Base-by-base conservation (phyloP, 225 moss, liverwort and hornwort species). In the Bryoerythrophyllum caledonicum region DNA sequence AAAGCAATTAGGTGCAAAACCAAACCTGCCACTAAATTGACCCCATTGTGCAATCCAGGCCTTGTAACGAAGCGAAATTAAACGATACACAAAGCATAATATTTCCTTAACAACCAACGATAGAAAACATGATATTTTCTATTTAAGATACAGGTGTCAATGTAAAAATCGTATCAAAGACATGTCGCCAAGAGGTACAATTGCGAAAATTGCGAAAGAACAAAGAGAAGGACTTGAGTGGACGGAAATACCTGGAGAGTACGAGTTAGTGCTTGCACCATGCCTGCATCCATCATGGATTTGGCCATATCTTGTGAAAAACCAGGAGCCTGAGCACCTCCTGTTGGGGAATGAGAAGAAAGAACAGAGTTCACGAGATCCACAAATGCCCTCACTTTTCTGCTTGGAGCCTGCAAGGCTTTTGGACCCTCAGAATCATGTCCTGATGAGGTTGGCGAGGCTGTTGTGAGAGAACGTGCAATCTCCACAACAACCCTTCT, bases 321-420 rank as follows among this genome's bases (percentile, higher is more conserved):
- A 65, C 94, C 96, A 74, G 92, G 91, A 79, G 91, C 78, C 84
- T 96, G 96, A n/a, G 91, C 77, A 75, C 65, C 88, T 48, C 87
- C 88, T 30, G 92, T 69, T 55, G 96, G 87, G n/a, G 96, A 91
- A 67, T 92, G 89, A 82, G 94, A 94, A 24, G 84, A 92, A 60
- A 96, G 92, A 37, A 96, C 91, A 71, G 91, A 94, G 32, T 92
- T 96, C 32, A 90, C 92, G 80, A 96, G 94, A 83, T 96, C 96
- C 40, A 96, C 94, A 65, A 96, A 90, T 11, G 90, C 94, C 61
- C 83, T 79, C 25, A 94, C 88, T 85, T 92, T 96, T 73, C 87
- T 92, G 53, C 88, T 92, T 7, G 94, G 92, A 10, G 79, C 82
- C 68, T 94, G 94, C 55, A 88, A 80, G 16, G 75, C 85, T 75